These are phyloP conservation scores for Shiraia bambusicola DNA, from an alignment of 2,329 filamentous ascomycete species.

Conservation along the genomic window DNA sequence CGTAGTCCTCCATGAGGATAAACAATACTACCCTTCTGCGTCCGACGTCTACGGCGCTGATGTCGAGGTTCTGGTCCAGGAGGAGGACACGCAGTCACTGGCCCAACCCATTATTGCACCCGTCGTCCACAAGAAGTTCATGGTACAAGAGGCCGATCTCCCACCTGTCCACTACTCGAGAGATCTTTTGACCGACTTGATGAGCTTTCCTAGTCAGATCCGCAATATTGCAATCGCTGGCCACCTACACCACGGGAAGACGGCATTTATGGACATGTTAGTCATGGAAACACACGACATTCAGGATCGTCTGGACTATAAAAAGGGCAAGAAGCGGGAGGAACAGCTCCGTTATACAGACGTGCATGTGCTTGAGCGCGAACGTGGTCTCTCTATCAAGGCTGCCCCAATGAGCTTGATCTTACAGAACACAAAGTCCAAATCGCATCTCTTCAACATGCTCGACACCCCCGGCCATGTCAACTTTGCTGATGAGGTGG, in stretches of 20 bases:
- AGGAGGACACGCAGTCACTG: constrained; percentile 93
- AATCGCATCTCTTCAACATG: constrained; percentile 93
- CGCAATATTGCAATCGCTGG: constrained; percentile 90
- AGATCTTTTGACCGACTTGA: constrained; percentile 90
- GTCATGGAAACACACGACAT: constrained; percentile 94
- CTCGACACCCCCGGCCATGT: constrained; percentile 96
- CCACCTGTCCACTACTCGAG: constrained; percentile 86
- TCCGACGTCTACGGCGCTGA: constrained; percentile 92
- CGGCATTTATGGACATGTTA: constrained; percentile 96
- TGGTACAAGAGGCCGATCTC: constrained; percentile 85
- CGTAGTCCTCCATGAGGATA: constrained; percentile 97
- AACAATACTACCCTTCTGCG: constrained; percentile 98
- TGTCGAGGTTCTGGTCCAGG: constrained; percentile 93
- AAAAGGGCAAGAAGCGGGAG: constrained; percentile 77
- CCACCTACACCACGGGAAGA: constrained; percentile 96
- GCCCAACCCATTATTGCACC: constrained; percentile 92
- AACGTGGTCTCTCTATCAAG: constrained; percentile 89
- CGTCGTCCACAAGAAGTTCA: constrained; percentile 93
- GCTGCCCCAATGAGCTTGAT: constrained; percentile 92
- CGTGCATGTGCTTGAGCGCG: constrained; percentile 82
- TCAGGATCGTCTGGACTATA: constrained; percentile 73
- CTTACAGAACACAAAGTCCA: constrained; percentile 82
- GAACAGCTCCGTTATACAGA: constrained; percentile 96
- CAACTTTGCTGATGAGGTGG: constrained; percentile 97
- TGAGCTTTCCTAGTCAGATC: constrained; percentile 94